Conservation (phyloP, 768 basidiomycete species). For the Serendipita indica region DNA sequence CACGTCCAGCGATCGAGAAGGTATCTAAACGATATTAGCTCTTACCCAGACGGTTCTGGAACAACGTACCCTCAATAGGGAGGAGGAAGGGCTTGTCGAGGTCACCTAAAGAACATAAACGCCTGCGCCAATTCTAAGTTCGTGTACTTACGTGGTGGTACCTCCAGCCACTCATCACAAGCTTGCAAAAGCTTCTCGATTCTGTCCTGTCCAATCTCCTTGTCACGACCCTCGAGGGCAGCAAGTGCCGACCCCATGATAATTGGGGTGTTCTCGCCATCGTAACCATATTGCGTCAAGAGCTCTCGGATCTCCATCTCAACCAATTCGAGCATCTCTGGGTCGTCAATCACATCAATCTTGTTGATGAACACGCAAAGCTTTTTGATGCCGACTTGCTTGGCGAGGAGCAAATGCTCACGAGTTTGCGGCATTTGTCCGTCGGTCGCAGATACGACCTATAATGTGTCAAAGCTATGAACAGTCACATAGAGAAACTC, state of each 20-base stretch:
- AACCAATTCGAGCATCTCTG: slow-evolving; percentile 97
- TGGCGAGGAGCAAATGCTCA: slow-evolving; percentile 92
- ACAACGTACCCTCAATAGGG: slow-evolving; percentile 61
- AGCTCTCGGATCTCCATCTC: slow-evolving; percentile 99
- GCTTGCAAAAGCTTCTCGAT: slow-evolving; percentile 69
- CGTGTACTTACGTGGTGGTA: slow-evolving; percentile 60
- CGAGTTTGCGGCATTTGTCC: slow-evolving; percentile 99
- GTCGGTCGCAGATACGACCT: slow-evolving; percentile 87
- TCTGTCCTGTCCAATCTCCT: slow-evolving; percentile 65
- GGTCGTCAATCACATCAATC: slow-evolving; percentile 89
- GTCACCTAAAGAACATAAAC: slow-evolving; percentile 52
- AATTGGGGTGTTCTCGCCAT: slow-evolving; percentile 97
- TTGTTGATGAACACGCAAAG: slow-evolving; percentile 99
- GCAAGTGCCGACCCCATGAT: slow-evolving; percentile 94
- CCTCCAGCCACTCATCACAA: slow-evolving; percentile 89
- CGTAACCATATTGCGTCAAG: slow-evolving; percentile 79
- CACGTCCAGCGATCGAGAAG: slow-evolving; percentile 96
- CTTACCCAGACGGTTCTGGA: not conserved
- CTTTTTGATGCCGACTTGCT: slow-evolving; percentile 94
- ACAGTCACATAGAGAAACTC: slow-evolving; percentile 4
- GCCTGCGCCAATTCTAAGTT: no score
- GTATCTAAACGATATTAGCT: slow-evolving; percentile 36
- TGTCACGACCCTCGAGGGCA: slow-evolving; percentile 75
- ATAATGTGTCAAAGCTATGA: not conserved
- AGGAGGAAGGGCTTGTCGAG: slow-evolving; percentile 96